Percentiles rank a stretch among this genome's conserved stretches.
These are phyloP conservation scores for Aspergillus funiculosus DNA, from an alignment of 495 filamentous ascomycete genomes.

Conservation along the genomic window DNA sequence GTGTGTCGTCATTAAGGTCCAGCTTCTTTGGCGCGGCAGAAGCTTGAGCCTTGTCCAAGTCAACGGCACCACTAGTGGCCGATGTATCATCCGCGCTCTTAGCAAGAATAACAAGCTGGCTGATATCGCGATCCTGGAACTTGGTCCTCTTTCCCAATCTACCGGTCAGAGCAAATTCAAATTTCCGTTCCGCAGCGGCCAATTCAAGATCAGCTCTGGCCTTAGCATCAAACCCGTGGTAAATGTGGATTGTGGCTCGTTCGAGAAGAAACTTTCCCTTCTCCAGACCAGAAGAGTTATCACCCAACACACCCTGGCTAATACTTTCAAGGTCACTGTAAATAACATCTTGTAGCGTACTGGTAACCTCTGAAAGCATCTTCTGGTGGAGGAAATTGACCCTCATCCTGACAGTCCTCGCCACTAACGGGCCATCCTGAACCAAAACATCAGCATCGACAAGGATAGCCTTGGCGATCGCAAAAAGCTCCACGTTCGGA, in stretches of 20 bases:
- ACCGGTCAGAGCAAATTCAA: constrained; percentile 82
- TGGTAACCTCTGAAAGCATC: constrained; percentile 71
- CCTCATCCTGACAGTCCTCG: constrained; percentile 50
- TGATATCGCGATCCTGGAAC: constrained; percentile 83
- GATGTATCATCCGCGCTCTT: constrained; percentile 50
- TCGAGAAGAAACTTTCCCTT: constrained; percentile 69
- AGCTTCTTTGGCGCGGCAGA: constrained; percentile 56
- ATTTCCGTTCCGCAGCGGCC: constrained; percentile 57
- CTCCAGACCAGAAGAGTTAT: constrained; percentile 32
- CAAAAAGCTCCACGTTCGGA: constrained; percentile 74
- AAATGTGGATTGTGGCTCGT: constrained; percentile 73
- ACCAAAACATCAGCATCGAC: constrained; percentile 42
- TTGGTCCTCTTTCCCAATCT: constrained; percentile 85
- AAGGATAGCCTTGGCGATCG: constrained; percentile 65
- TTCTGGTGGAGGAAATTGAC: constrained; percentile 84
- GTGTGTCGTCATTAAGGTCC: constrained; percentile 83
- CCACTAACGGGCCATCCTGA: constrained; percentile 36
- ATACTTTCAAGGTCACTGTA: constrained; percentile 47
- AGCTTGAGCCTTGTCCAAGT: constrained; percentile 10
- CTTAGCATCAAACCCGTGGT: constrained; percentile 74
- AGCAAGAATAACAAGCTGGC: constrained; percentile 87
- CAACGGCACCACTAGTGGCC: constrained; percentile 1
- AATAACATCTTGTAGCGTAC: constrained; percentile 53
- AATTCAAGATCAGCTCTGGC: constrained; percentile 63
- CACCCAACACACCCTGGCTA: constrained; percentile 35